Evolutionary conservation across 805 yeast species (phyloP).

Genomic region (Tetrapisispora arboricola): DNA sequence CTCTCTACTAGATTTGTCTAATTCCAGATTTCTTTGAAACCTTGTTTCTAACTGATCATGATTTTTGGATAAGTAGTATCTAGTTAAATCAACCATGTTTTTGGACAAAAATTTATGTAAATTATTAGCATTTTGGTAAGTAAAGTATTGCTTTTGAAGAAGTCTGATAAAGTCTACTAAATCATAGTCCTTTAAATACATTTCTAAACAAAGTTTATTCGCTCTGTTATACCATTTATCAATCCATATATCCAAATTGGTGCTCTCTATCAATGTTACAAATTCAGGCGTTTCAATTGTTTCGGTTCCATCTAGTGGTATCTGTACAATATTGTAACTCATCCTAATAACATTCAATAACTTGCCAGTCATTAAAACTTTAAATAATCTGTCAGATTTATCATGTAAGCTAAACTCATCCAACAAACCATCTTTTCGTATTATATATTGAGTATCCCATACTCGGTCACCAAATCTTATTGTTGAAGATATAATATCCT

Average conservation of each 20-base stretch:
- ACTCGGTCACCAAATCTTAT: conserved; percentile 41
- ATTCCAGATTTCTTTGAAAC: conserved; percentile 26
- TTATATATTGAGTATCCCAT: conserved; percentile 67
- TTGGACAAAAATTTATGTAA: conserved; percentile 14
- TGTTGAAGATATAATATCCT: conserved; percentile 6
- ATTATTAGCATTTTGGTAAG: conserved; percentile 21
- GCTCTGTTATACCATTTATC: conserved; percentile 57
- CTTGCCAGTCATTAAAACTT: conserved; percentile 75
- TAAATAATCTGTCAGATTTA: conserved; percentile 28
- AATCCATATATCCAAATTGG: conserved; percentile 45
- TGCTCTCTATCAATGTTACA: conserved; percentile 18
- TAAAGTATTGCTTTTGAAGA: conserved; percentile 48
- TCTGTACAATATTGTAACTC: conserved; percentile 19
- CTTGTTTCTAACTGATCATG: conserved; percentile 10
- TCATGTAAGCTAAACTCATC: conserved; percentile 49
- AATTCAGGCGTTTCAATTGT: conserved; percentile 7
- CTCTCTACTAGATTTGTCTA: conserved; percentile 3
- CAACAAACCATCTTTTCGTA: conserved; percentile 67
- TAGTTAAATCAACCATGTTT: conserved; percentile 21
- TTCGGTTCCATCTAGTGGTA: conserved; percentile 22
- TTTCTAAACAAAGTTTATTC: conserved; percentile 45
- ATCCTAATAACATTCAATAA: conserved; percentile 51
- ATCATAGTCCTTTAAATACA: conserved; percentile 53
- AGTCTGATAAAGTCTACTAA: conserved; percentile 38
- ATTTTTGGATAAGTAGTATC: conserved; percentile 12